These are phyloP conservation scores for Diaporthe citriasiana DNA, from an alignment of 2,329 filamentous ascomycete species.

Conservation along the genomic window DNA sequence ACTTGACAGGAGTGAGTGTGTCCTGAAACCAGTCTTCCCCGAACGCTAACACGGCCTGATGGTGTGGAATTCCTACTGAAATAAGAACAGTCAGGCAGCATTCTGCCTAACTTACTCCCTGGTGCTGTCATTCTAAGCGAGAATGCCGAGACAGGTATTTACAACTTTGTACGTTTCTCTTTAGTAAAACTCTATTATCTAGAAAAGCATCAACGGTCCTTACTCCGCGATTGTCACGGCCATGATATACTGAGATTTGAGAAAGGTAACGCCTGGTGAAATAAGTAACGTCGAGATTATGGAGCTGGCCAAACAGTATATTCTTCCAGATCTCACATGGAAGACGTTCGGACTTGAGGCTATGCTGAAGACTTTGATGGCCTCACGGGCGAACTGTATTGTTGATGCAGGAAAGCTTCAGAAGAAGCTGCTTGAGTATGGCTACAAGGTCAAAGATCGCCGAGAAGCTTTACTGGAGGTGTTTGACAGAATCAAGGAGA, in stretches of 20 bases:
- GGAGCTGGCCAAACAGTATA: conserved; percentile 41
- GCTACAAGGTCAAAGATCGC: conserved; percentile 38
- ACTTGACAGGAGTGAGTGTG: conserved; percentile 9
- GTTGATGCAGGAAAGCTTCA: conserved; percentile 35
- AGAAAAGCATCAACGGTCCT: background rate
- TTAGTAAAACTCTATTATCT: too few relatives aligned
- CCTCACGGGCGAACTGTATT: conserved; percentile 37
- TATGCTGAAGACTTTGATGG: conserved; percentile 36
- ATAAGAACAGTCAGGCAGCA: conserved; percentile 24
- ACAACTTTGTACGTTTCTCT: conserved; percentile 32
- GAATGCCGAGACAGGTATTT: conserved; percentile 37
- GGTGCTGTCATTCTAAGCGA: conserved; percentile 37
- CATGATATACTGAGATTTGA: background rate
- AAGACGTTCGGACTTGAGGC: conserved; percentile 37
- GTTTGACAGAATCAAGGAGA: conserved; percentile 1
- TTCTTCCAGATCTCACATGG: conserved; percentile 38
- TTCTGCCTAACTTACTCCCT: conserved; percentile 39
- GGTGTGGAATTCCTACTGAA: background rate
- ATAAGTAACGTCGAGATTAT: conserved; percentile 39
- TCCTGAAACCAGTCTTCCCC: background rate
- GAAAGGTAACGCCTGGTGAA: conserved; percentile 26
- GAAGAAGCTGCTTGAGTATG: conserved; percentile 34
- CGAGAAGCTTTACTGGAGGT: conserved; percentile 37
- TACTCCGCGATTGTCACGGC: too few relatives aligned
- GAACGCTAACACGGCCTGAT: background rate